Evolutionary conservation across 1,284 basidiomycete genomes (phyloP).

Genomic region (Boletus sp.): DNA sequence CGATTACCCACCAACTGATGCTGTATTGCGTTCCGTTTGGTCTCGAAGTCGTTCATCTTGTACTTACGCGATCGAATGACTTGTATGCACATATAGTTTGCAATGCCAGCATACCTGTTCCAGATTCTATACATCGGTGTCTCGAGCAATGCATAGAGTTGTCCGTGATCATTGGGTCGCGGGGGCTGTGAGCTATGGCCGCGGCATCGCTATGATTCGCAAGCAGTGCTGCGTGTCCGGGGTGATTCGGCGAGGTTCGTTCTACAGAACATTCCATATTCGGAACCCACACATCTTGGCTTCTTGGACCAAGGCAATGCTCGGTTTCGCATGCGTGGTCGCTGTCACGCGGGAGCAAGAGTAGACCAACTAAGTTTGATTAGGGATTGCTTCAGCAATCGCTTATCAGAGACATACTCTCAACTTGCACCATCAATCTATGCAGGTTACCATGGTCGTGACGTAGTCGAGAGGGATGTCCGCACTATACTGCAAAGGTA

Average conservation of each 20-base stretch:
- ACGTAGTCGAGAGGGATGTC: slow-evolving; percentile 23
- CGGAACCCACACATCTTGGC: slow-evolving; percentile 14
- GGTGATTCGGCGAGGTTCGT: slow-evolving; percentile 12
- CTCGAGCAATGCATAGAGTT: slow-evolving; percentile 14
- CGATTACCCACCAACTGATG: slow-evolving; percentile 29
- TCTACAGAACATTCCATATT: slow-evolving; percentile 32
- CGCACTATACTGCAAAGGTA: slow-evolving; percentile 25
- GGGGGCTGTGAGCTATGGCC: slow-evolving; percentile 15
- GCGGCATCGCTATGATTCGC: slow-evolving; percentile 16
- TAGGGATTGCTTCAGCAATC: slow-evolving; percentile 13
- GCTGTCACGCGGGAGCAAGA: slow-evolving; percentile 1
- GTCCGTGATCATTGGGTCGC: slow-evolving; percentile 14
- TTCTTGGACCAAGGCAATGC: slow-evolving; percentile 20
- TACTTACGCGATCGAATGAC: slow-evolving; percentile 28
- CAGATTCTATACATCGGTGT: slow-evolving; percentile 10
- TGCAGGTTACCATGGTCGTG: slow-evolving; percentile 24
- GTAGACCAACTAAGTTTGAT: slow-evolving; percentile 11
- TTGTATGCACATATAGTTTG: slow-evolving; percentile 30
- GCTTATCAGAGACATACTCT: slow-evolving; percentile 15
- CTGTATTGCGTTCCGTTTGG: slow-evolving; percentile 14
- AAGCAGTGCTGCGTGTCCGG: slow-evolving; percentile 9
- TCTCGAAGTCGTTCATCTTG: slow-evolving; percentile 9
- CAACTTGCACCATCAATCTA: slow-evolving; percentile 8
- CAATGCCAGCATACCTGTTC: slow-evolving; percentile 9
- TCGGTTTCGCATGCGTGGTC: slow-evolving; percentile 10